These are phyloP conservation scores for Mesembryanthemum crystallinum DNA, from an alignment of 148 eudicot species.

Conservation along the genomic window DNA sequence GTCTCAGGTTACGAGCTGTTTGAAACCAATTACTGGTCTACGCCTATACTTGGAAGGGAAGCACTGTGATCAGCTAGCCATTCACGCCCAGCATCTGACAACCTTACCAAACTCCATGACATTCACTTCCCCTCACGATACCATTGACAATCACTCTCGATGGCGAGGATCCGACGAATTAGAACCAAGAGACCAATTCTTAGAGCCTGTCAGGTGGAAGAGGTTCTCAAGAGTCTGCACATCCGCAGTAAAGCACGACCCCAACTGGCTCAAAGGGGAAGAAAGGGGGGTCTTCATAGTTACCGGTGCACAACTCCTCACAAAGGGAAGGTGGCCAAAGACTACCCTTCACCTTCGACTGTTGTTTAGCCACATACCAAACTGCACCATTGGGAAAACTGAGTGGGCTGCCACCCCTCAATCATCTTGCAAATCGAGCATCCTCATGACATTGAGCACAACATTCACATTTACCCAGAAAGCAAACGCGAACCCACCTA, in stretches of 20 bases:
- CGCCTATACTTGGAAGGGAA: constrained; percentile 88
- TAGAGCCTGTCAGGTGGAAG: constrained; percentile 73
- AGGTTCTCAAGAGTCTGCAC: constrained; percentile 76
- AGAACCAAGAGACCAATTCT: constrained; percentile 43
- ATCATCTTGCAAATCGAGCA: constrained; percentile 61
- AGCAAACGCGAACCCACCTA: constrained; percentile 47
- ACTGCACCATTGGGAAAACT: constrained; percentile 59
- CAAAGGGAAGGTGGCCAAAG: constrained; percentile 86
- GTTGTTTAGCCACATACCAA: constrained; percentile 66
- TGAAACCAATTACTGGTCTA: constrained; percentile 77
- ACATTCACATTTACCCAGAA: constrained; percentile 73
- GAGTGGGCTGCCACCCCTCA: constrained; percentile 84
- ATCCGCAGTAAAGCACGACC: constrained; percentile 63
- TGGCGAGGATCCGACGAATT: constrained; percentile 89
- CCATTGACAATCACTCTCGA: constrained; percentile 31
- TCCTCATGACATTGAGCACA: constrained; percentile 67
- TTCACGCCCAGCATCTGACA: constrained; percentile 88
- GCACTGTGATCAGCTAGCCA: constrained; percentile 70
- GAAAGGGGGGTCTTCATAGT: constrained; percentile 69
- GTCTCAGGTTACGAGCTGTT: constrained; percentile 58
- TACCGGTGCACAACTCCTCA: constrained; percentile 88
- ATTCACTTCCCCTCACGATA: constrained; percentile 22
- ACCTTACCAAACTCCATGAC: constrained; percentile 76
- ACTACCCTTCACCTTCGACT: constrained; percentile 74
- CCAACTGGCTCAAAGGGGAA: constrained; percentile 50